A percentile compares a stretch with the other conserved stretches of the same genome.
These are phyloP conservation scores for Tausonia pullulans DNA, from an alignment of 1,284 basidiomycete genomes.

Conservation along the genomic window DNA sequence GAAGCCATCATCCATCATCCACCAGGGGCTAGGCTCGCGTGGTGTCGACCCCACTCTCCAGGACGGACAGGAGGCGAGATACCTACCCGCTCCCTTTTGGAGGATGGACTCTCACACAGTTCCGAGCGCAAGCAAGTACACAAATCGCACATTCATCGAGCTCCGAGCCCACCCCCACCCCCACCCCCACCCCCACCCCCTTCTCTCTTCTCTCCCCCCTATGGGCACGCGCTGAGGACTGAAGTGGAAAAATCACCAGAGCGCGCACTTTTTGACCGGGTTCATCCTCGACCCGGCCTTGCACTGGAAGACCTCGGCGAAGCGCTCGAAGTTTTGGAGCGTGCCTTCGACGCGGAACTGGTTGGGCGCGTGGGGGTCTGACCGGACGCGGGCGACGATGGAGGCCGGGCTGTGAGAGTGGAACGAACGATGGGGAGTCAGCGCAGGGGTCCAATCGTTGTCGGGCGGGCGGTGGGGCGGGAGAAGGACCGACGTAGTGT, in stretches of 20 bases:
- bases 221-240: not conserved
- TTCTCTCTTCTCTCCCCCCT: not conserved
- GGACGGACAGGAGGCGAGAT: too few species aligned
- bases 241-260: constrained; percentile 15
- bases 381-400: constrained; percentile 63
- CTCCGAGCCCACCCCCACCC: too few species aligned
- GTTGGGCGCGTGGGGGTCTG: constrained; percentile 76
- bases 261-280: constrained; percentile 20
- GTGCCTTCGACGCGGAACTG: constrained; percentile 72
- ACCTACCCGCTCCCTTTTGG: too few species aligned
- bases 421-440: not conserved
- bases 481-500: constrained; percentile 11
- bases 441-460: not conserved
- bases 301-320: constrained; percentile 35
- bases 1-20: too few species aligned
- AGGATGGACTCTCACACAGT: too few species aligned
- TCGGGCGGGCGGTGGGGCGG: not conserved
- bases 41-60: too few species aligned
- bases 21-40: too few species aligned
- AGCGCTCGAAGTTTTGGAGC: constrained; percentile 40
- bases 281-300: constrained; percentile 28
- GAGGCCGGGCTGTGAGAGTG: constrained; percentile 26
- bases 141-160: too few species aligned
- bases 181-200: too few species aligned
- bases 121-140: too few species aligned